These are phyloP conservation scores for Neonectria coccinea DNA, from an alignment of 2,329 filamentous ascomycete genomes.

Conservation along the genomic window DNA sequence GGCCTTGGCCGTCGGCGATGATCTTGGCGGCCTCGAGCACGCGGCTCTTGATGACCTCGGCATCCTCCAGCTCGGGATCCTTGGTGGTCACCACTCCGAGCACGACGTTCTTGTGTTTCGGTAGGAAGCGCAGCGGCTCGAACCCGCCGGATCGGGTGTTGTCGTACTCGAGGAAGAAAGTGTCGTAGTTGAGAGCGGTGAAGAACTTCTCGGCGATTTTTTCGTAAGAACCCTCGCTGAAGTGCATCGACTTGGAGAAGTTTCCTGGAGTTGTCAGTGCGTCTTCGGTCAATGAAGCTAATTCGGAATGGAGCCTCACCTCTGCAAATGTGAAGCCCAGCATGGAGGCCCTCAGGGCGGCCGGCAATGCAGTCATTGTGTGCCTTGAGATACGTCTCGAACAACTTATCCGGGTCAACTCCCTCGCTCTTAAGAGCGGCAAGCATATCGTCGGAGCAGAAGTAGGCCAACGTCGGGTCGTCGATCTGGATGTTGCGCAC, in stretches of 20 bases:
- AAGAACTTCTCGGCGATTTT: constrained; percentile 72
- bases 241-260: constrained; percentile 72
- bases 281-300: neutral
- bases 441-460: constrained; percentile 76
- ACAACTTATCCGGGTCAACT: constrained; percentile 71
- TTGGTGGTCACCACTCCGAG: constrained; percentile 72
- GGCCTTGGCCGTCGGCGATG: constrained; percentile 72
- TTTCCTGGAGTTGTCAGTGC: constrained; percentile 62
- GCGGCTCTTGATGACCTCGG: constrained; percentile 64
- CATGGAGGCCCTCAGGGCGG: constrained; percentile 73
- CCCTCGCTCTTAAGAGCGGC: constrained; percentile 68
- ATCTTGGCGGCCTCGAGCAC: constrained; percentile 71
- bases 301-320: constrained; percentile 33
- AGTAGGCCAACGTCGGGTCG: constrained; percentile 73
- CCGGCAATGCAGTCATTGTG: constrained; percentile 77
- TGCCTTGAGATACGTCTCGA: constrained; percentile 77
- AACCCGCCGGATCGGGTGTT: constrained; percentile 70
- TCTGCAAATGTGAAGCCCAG: constrained; percentile 74
- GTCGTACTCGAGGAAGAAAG: constrained; percentile 72
- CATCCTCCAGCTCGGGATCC: constrained; percentile 67
- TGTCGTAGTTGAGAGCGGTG: constrained; percentile 68
- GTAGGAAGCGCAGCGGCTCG: constrained; percentile 70
- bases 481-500: constrained; percentile 70
- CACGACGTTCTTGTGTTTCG: constrained; percentile 70
- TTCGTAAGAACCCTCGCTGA: constrained; percentile 73